Base-by-base conservation (phyloP, 2,329 filamentous ascomycete genomes). In the Pseudocercospora vitis region DNA sequence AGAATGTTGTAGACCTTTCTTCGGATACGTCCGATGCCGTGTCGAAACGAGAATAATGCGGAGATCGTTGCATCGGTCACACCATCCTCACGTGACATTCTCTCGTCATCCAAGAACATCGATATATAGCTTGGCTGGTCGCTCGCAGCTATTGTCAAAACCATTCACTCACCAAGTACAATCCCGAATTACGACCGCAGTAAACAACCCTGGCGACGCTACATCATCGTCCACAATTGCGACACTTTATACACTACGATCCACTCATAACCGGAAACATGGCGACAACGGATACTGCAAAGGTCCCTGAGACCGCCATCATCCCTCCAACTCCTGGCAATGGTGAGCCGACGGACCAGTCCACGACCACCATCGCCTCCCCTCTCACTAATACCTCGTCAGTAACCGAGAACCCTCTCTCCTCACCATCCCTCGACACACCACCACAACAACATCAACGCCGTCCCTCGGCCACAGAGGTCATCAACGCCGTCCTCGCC, bases 401-500 rank as follows among this genome's bases (percentile, higher is more conserved):
- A 29, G 24, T 1, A 6, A 19, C 24, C 2, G 24, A 31, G 26
- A 28, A 45, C 12, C 42, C 21, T 2, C 21, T 29, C 23, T n/a
- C 40, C 12, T 9, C 40, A 18, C 7, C 42, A 31, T 31, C 24
- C 3, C 1, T 9, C 12, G 7, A 45, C 42, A 28, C 39, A 2
- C n/a, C 42, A 12, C 9, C 42, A 8, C 24, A 18, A 11, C 12
- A 14, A 16, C 1, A 23, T 1, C 23, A 16, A 3, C 7, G 24
- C 28, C 14, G 11, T 4, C 42, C 2, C 1, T 45, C 42, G 2
- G 24, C 42, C 3, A 45, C 26, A 8, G 45, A 53, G 2, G 46
- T 53, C 28, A 42, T 53, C 16, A 28, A 53, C n/a, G 45, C 45
- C 0, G 45, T 53, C 5, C 45, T 53, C 3, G 33, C 45, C 7